Conservation (phyloP, 2,329 filamentous ascomycete species). For the Bretziella fagacearum region DNA sequence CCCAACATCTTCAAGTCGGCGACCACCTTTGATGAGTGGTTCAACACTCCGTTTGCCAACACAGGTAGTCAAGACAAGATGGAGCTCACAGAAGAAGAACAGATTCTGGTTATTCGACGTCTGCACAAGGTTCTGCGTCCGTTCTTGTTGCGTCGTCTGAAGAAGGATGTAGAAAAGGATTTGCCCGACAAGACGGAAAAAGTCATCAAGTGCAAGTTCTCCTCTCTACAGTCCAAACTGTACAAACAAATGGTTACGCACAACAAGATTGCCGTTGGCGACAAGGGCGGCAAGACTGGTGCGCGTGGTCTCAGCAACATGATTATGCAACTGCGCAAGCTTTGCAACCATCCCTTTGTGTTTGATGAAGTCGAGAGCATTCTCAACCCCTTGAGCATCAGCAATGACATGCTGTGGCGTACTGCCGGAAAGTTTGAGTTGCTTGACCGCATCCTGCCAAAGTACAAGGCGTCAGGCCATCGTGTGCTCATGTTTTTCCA, state of each 20-base stretch:
- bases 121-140: slow-evolving; percentile 94
- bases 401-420: slow-evolving; percentile 89
- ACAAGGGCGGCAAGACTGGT: slow-evolving; percentile 88
- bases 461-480: slow-evolving; percentile 81
- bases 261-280: slow-evolving; percentile 85
- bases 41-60: slow-evolving; percentile 98
- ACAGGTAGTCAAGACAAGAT: slow-evolving; percentile 97
- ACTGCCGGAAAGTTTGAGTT: slow-evolving; percentile 95
- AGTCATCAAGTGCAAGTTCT: slow-evolving; percentile 98
- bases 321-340: slow-evolving; percentile 97
- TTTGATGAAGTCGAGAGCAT: slow-evolving; percentile 97
- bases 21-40: slow-evolving; percentile 98
- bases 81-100: slow-evolving; percentile 98
- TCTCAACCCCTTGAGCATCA: slow-evolving; percentile 78
- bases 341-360: slow-evolving; percentile 98
- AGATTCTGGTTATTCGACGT: slow-evolving; percentile 92
- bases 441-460: slow-evolving; percentile 78
- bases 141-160: slow-evolving; percentile 92
- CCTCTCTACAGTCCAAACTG: slow-evolving; percentile 75
- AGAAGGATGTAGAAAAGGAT: slow-evolving; percentile 99
- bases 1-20: slow-evolving; percentile 99
- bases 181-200: slow-evolving; percentile 97
- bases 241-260: slow-evolving; percentile 97
- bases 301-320: slow-evolving; percentile 96
- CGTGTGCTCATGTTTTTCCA: slow-evolving; percentile 99